These are phyloP conservation scores for Millerozyma miso DNA, from an alignment of 805 yeast species.

Conservation along the genomic window DNA sequence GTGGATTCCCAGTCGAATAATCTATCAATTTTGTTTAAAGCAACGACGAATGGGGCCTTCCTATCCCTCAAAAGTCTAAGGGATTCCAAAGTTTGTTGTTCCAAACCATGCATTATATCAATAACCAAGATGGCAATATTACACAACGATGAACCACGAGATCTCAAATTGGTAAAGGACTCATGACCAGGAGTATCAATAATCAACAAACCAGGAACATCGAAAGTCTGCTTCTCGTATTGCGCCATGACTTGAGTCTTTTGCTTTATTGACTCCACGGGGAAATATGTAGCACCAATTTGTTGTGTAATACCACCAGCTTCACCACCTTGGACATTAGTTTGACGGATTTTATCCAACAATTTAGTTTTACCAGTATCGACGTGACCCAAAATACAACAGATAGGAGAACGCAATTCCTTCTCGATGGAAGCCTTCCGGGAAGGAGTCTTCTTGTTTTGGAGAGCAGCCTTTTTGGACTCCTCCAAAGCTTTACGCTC, in stretches of 20 bases:
- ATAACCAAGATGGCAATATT: slow-evolving; percentile 97
- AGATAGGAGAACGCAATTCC: slow-evolving; percentile 95
- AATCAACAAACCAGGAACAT: slow-evolving; percentile 94
- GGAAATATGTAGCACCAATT: slow-evolving; percentile 99
- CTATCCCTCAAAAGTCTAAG: slow-evolving; percentile 88
- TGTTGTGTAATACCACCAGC: slow-evolving; percentile 99
- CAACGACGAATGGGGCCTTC: slow-evolving; percentile 97
- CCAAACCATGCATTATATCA: slow-evolving; percentile 98
- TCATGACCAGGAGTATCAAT: slow-evolving; percentile 99
- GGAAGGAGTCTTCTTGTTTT: too few relatives aligned
- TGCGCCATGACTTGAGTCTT: slow-evolving; percentile 90
- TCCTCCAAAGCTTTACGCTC: slow-evolving; percentile 34
- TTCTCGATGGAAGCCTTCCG: slow-evolving; percentile 22
- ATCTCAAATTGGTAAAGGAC: slow-evolving; percentile 93
- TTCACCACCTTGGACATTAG: slow-evolving; percentile 99
- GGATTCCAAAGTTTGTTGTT: slow-evolving; percentile 95
- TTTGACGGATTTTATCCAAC: slow-evolving; percentile 95
- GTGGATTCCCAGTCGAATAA: slow-evolving; percentile 88
- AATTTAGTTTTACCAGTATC: slow-evolving; percentile 99
- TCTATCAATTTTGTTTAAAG: slow-evolving; percentile 96
- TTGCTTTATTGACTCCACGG: slow-evolving; percentile 85
- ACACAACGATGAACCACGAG: slow-evolving; percentile 98
- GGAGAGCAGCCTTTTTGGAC: slow-evolving; percentile 10
- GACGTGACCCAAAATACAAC: slow-evolving; percentile 98
- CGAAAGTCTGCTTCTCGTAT: slow-evolving; percentile 79